phyloP scores from a whole-genome alignment of 441 rosid species.

The Gossypium gossypioides region DNA sequence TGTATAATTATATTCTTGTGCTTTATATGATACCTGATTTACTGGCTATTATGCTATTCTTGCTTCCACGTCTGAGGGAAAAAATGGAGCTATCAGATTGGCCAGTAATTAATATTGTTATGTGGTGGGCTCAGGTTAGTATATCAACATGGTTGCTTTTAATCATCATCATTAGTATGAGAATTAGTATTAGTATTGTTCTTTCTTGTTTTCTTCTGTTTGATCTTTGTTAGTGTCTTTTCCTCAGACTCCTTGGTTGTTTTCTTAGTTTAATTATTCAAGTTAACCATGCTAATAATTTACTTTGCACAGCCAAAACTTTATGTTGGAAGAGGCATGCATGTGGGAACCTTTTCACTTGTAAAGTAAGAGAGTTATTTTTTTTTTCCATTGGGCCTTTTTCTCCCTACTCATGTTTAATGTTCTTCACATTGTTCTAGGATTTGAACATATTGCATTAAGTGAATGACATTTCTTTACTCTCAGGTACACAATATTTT shows the following conservation, averaged over 20 bases:
- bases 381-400: constrained; percentile 7
- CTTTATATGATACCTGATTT: constrained; percentile 74
- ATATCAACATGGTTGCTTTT: constrained; percentile 6
- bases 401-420: neutral
- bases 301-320: constrained; percentile 56
- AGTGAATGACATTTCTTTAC: constrained; percentile 15
- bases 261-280: neutral
- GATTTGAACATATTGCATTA: constrained; percentile 12
- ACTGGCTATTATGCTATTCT: constrained; percentile 59
- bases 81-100: constrained; percentile 79
- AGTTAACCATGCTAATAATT: neutral
- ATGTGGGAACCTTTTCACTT: constrained; percentile 69
- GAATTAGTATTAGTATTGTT: neutral
- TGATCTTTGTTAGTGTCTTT: neutral
- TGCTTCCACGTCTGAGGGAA: constrained; percentile 71
- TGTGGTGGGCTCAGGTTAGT: constrained; percentile 99
- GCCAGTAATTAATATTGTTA: constrained; percentile 55
- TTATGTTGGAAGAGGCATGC: constrained; percentile 97
- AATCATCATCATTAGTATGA: neutral
- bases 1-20: constrained; percentile 65
- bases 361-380: constrained; percentile 47
- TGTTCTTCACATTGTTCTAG: neutral
- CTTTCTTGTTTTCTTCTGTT: neutral
- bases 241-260: neutral
- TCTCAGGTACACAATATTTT: constrained; percentile 79